A percentile compares a stretch with the other conserved stretches of the same genome.
Conservation (phyloP, 805 yeast species). For the Pichia kluyveri region DNA sequence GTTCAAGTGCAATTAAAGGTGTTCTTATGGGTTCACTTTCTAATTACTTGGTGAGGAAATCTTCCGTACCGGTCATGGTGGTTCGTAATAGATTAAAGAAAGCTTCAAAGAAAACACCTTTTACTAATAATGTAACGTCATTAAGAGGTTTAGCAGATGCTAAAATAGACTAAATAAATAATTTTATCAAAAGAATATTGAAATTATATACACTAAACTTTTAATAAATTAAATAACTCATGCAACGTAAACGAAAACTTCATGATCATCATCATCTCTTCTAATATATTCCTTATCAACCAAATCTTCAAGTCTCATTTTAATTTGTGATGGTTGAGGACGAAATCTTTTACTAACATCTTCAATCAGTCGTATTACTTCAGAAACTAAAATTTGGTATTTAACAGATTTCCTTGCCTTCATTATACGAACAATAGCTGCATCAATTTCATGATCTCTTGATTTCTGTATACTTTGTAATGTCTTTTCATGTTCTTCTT, state of each 20-base stretch:
- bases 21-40: constrained; percentile 66
- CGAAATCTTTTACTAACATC: constrained; percentile 56
- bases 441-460: constrained; percentile 63
- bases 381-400: constrained; percentile 62
- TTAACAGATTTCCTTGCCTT: constrained; percentile 54
- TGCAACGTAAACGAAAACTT: constrained; percentile 62
- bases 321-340: constrained; percentile 60
- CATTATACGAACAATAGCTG: constrained; percentile 85
- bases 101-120: constrained; percentile 45
- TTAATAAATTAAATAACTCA: not conserved
- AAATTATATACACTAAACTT: not conserved
- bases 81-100: constrained; percentile 66
- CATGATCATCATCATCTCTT: constrained; percentile 54
- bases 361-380: constrained; percentile 35
- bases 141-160: constrained; percentile 34
- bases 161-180: constrained; percentile 24
- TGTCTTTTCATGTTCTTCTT: constrained; percentile 44
- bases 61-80: constrained; percentile 74
- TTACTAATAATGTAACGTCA: constrained; percentile 48
- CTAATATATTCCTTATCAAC: constrained; percentile 76
- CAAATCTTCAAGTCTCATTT: constrained; percentile 63
- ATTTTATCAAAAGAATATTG: too few species aligned
- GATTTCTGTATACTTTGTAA: constrained; percentile 51
- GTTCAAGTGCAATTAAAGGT: constrained; percentile 63
- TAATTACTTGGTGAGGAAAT: constrained; percentile 61